Base-by-base conservation (phyloP, 768 basidiomycete genomes). In the Lentinula guzmanii region DNA sequence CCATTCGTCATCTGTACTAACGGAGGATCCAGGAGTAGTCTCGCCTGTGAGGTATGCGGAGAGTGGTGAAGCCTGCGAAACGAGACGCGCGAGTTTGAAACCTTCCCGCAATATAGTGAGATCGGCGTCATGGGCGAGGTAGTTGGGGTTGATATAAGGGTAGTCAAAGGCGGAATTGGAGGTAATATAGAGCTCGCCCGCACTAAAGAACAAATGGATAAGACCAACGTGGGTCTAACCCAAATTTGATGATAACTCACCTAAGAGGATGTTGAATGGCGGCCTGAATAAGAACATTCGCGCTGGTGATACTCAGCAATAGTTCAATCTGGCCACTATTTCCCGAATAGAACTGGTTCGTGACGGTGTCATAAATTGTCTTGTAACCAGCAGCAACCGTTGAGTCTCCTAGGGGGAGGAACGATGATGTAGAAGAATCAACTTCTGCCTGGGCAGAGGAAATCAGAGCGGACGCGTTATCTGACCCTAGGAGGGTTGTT, bases 321-420 rank as follows among this genome's bases (percentile, higher is more conserved):
- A 89, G 72, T 70, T 90, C 88, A 31, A 86, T 72, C 61, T 83
- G 77, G 0, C 82, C 86, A 55, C 82, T 75, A 18, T 71, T 70
- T 6, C 74, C 71, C 6, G 72, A 66, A 57, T 79, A 63, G 54
- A 84, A 65, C 33, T 71, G 73, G 58, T 79, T 70, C 1, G 75
- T 71, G 4, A 74, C 79, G 4, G 76, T 68, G 45, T 76, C 72
- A 68, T 85, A 85, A 37, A 86, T 82, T 11, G 83, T 76, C 66
- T 80, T 77, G 75, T 84, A 84, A 4, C 86, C 86, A 52, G 72
- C 76, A 28, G 79, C 65, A 58, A 87, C 82, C 24, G 76, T 72
- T 1, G 73, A 54, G 60, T 81, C 76, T 1, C 71, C 69, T 62
- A 77, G 78, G 0, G 79, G 78, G 2, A 81, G 78, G n/a, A 82